Percentiles rank a stretch among this genome's conserved stretches.
These are phyloP conservation scores for Polygonum maritimum DNA, from an alignment of 148 eudicot species.

Conservation along the genomic window DNA sequence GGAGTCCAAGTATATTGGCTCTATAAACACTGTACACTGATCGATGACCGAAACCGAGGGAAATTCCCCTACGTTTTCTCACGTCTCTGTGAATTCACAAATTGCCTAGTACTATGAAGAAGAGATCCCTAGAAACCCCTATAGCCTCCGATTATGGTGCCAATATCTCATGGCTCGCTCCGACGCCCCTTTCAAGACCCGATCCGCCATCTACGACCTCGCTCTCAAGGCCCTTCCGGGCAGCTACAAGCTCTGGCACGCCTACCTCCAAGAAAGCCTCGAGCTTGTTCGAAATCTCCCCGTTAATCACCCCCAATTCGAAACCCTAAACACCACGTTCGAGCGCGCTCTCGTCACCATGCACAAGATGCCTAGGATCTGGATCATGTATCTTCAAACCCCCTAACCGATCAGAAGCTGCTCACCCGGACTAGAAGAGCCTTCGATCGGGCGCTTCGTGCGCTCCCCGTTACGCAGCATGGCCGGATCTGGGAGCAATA, in stretches of 20 bases:
- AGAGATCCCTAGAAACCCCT: constrained; percentile 74
- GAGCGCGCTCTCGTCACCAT: constrained; percentile 79
- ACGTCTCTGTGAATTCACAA: too few relatives aligned
- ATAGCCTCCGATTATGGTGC: constrained; percentile 84
- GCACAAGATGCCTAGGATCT: constrained; percentile 94
- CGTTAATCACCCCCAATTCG: constrained; percentile 41
- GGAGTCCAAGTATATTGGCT: too few relatives aligned
- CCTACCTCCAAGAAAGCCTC: constrained; percentile 80
- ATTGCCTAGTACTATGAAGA: constrained; percentile 53
- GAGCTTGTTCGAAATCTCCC: constrained; percentile 57
- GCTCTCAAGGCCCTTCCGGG: constrained; percentile 82
- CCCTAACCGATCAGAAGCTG: constrained; percentile 51
- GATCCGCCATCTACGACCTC: constrained; percentile 63
- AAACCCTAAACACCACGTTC: constrained; percentile 72
- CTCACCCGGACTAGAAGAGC: constrained; percentile 49
- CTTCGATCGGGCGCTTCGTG: constrained; percentile 76
- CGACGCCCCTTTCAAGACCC: constrained; percentile 51
- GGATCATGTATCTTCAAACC: constrained; percentile 68
- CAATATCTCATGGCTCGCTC: constrained; percentile 61
- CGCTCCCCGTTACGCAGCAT: constrained; percentile 87
- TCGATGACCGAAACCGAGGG: too few relatives aligned
- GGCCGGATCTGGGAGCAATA: constrained; percentile 78
- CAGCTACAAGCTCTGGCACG: constrained; percentile 89
- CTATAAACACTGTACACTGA: too few relatives aligned
- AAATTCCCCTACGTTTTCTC: too few relatives aligned